These are phyloP conservation scores for Carex myosuroides DNA, from an alignment of 176 grass and related monocot species.

Conservation along the genomic window DNA sequence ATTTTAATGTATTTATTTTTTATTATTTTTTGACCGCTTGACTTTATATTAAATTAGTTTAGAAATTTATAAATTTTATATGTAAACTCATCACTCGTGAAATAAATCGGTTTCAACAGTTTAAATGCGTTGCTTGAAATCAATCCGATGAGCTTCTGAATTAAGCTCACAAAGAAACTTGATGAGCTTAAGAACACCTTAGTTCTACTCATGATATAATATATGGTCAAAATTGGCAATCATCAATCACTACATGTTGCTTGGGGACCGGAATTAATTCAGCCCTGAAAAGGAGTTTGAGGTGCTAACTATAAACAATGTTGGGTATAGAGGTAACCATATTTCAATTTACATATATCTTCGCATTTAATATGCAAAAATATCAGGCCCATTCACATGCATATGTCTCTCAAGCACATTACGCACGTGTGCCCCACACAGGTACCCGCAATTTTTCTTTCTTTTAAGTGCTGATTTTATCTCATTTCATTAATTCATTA, in stretches of 20 bases:
- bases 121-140: no score
- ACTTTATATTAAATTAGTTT: no score
- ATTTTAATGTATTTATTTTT: no score
- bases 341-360: background rate
- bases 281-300: background rate
- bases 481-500: background rate
- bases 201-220: background rate
- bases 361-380: background rate
- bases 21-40: no score
- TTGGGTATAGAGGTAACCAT: background rate
- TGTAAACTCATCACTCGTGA: no score
- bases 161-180: no score
- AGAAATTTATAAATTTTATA: no score
- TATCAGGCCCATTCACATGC: background rate
- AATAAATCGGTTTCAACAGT: no score
- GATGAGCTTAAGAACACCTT: no score
- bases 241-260: background rate
- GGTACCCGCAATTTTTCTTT: background rate
- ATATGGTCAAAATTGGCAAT: slow-evolving; percentile 3
- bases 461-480: background rate
- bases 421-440: background rate
- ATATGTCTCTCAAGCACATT: background rate
- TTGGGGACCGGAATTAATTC: background rate
- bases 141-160: no score
- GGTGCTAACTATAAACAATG: background rate